Percentiles rank a stretch among this genome's conserved stretches.
These are phyloP conservation scores for Blastobotrys chiropterorum DNA, from an alignment of 805 yeast species.

Conservation along the genomic window DNA sequence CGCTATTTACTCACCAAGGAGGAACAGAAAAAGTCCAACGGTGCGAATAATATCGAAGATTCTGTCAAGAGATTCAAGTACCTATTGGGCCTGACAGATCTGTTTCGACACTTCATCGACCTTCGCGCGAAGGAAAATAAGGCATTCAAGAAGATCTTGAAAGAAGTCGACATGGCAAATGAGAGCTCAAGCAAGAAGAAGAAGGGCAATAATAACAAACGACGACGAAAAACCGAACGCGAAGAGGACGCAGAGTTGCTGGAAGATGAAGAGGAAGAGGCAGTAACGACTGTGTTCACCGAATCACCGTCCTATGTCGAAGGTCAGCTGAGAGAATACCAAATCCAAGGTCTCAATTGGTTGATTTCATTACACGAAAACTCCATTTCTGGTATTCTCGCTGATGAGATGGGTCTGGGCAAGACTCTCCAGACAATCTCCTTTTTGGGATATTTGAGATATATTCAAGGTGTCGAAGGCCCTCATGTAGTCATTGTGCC, in stretches of 20 bases:
- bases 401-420: conserved; percentile 98
- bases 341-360: conserved; percentile 94
- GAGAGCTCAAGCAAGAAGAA: conserved; percentile 18
- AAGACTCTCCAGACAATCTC: conserved; percentile 93
- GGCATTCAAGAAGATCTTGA: conserved; percentile 37
- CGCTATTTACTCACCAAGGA: conserved; percentile 17
- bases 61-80: conserved; percentile 64
- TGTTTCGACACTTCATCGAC: conserved; percentile 82
- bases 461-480: conserved; percentile 70
- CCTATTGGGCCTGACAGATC: conserved; percentile 69
- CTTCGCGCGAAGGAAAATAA: conserved; percentile 72
- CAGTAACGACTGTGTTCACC: conserved; percentile 59
- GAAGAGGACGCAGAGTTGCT: conserved; percentile 89
- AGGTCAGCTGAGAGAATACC: conserved; percentile 83
- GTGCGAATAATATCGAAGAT: conserved; percentile 12
- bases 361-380: conserved; percentile 79
- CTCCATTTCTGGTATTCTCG: conserved; percentile 82
- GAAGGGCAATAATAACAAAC: conserved; percentile 12
- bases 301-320: conserved; percentile 72
- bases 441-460: conserved; percentile 79
- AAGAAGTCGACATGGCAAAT: conserved; percentile 26
- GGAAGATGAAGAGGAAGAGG: conserved; percentile 60
- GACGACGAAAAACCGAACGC: conserved; percentile 42
- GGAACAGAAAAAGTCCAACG: conserved; percentile 6
- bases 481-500: conserved; percentile 92